phyloP scores from a whole-genome alignment of 1,284 basidiomycete species.

The Lentinus polychrous region DNA sequence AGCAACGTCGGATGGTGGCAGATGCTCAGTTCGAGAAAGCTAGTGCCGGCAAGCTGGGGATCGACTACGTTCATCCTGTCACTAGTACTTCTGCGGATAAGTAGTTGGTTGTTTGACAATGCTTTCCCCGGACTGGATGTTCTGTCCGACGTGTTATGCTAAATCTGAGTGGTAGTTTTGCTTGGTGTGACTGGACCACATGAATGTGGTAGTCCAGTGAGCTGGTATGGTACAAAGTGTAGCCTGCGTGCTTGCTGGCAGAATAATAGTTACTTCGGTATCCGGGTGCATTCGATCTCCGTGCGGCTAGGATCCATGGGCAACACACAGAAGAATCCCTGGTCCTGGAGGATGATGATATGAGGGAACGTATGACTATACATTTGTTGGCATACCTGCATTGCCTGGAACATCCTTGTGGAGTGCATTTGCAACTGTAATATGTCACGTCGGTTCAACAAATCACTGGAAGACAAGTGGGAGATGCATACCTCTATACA shows the following conservation, averaged over 20 bases:
- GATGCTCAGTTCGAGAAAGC: constrained; percentile 56
- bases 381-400: constrained; percentile 51
- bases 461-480: not conserved
- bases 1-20: constrained; percentile 47
- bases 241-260: too few species aligned
- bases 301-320: constrained; percentile 68
- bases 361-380: constrained; percentile 6
- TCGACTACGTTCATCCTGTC: constrained; percentile 30
- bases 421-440: constrained; percentile 61
- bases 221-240: too few species aligned
- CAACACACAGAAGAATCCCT: constrained; percentile 70
- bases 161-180: too few species aligned
- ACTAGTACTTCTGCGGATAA: not conserved
- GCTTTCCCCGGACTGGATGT: too few species aligned
- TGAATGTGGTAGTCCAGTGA: too few species aligned
- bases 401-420: constrained; percentile 63
- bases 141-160: too few species aligned
- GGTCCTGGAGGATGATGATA: constrained; percentile 31
- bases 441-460: not conserved
- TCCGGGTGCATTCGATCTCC: constrained; percentile 67
- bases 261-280: constrained; percentile 37
- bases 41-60: constrained; percentile 48
- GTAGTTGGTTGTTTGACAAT: too few species aligned
- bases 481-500: constrained; percentile 53
- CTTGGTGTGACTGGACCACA: too few species aligned